A percentile compares a stretch with the other conserved stretches of the same genome.
These are phyloP conservation scores for Spathaspora passalidarum DNA, from an alignment of 805 yeast species.

Conservation along the genomic window DNA sequence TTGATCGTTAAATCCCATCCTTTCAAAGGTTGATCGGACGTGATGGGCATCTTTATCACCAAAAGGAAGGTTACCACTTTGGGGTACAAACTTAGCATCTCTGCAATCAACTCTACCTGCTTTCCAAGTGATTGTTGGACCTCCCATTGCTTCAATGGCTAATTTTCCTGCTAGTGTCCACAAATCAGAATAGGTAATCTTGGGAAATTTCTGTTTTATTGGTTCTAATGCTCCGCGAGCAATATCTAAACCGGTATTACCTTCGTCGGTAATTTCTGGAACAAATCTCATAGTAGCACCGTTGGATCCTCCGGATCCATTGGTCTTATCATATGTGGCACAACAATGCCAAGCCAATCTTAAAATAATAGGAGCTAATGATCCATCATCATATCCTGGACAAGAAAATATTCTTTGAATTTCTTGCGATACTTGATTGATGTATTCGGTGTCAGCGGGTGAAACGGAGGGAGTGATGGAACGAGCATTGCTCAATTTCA, in stretches of 20 bases:
- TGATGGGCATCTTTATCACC: constrained; percentile 44
- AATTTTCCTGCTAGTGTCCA: constrained; percentile 72
- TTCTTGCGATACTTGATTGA: constrained; percentile 16
- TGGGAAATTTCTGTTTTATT: constrained; percentile 53
- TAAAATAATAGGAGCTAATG: constrained; percentile 74
- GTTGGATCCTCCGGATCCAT: constrained; percentile 58
- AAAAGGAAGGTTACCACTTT: constrained; percentile 50
- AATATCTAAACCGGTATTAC: constrained; percentile 47
- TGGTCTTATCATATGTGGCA: constrained; percentile 70
- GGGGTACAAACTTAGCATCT: constrained; percentile 33
- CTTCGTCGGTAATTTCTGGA: constrained; percentile 54
- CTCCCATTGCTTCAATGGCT: constrained; percentile 61
- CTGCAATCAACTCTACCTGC: constrained; percentile 44
- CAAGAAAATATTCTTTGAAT: constrained; percentile 29
- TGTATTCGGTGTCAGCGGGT: constrained; percentile 11
- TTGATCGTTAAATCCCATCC: constrained; percentile 62
- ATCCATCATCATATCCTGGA: constrained; percentile 57
- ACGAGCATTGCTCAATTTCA: neutral
- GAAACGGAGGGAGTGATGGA: constrained; percentile 8
- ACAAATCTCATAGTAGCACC: constrained; percentile 49
- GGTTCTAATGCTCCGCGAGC: constrained; percentile 59
- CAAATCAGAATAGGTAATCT: constrained; percentile 63
- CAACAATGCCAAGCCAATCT: constrained; percentile 86
- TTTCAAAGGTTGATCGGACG: constrained; percentile 41
- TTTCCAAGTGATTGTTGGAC: constrained; percentile 61